phyloP scores from a whole-genome alignment of 192 early-diverging fungal species.

The Mycoemilia scoparia region DNA sequence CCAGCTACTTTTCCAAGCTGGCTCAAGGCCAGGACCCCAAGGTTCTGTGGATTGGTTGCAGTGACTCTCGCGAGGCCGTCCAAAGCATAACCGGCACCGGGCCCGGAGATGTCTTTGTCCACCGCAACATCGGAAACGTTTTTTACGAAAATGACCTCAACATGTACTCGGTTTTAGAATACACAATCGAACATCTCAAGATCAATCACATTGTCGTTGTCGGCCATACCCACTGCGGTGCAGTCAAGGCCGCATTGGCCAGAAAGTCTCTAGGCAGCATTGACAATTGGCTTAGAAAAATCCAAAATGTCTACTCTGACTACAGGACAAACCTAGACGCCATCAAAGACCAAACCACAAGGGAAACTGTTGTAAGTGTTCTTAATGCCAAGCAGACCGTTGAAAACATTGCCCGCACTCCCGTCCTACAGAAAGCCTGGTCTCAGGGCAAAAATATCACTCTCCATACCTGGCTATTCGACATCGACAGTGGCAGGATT shows the following conservation, averaged over 20 bases:
- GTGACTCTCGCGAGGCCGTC: slow-evolving; percentile 71
- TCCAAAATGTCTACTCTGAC: too few species aligned
- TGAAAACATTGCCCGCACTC: too few species aligned
- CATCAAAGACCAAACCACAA: too few species aligned
- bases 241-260: slow-evolving; percentile 28
- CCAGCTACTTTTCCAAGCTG: slow-evolving; percentile 42
- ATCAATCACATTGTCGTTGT: slow-evolving; percentile 67
- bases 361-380: too few species aligned
- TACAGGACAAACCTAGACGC: too few species aligned
- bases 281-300: slow-evolving; percentile 63
- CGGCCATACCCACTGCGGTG: slow-evolving; percentile 43
- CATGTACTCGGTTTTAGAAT: slow-evolving; percentile 59
- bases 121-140: slow-evolving; percentile 82
- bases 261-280: slow-evolving; percentile 40
- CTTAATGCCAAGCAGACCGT: too few species aligned
- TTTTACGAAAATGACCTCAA: slow-evolving; percentile 53
- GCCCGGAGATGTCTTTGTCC: slow-evolving; percentile 74
- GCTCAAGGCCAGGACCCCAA: slow-evolving; percentile 48
- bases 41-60: slow-evolving; percentile 69
- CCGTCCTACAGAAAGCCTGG: too few species aligned
- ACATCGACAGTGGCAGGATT: too few species aligned
- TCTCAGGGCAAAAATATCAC: too few species aligned
- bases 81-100: slow-evolving; percentile 41
- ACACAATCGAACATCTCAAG: slow-evolving; percentile 65
- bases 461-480: too few species aligned